Conservation (phyloP, 768 basidiomycete species). For the Phylloporus rhodoxanthus region DNA sequence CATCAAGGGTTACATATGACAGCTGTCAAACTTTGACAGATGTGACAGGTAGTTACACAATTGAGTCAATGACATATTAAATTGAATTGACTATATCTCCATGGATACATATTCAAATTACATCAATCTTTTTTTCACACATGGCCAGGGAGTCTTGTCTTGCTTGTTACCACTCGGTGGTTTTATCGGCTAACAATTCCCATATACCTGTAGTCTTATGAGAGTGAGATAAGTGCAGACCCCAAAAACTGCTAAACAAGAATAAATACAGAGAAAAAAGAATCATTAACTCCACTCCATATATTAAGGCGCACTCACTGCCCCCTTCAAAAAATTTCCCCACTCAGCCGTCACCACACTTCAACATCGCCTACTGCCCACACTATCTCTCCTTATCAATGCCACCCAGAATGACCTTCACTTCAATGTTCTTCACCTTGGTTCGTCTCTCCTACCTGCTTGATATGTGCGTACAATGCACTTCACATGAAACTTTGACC, state of each 20-base stretch:
- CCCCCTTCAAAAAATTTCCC: background rate
- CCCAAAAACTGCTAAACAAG: background rate
- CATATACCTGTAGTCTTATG: background rate
- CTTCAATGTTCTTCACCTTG: too few species aligned
- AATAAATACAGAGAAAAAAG: background rate
- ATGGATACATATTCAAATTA: too few species aligned
- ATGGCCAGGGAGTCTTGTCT: background rate
- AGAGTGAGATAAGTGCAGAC: background rate
- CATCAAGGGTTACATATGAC: too few species aligned
- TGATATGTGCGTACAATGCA: background rate
- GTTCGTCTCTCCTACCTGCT: background rate
- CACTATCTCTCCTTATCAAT: too few species aligned
- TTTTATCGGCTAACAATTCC: background rate
- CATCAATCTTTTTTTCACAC: too few species aligned
- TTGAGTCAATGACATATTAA: too few species aligned
- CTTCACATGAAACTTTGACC: background rate
- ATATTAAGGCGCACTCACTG: background rate
- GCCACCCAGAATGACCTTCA: too few species aligned
- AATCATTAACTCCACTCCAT: background rate
- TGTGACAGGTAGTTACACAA: too few species aligned
- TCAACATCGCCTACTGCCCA: too few species aligned
- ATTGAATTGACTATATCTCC: too few species aligned
- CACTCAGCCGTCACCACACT: too few species aligned
- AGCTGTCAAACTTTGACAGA: too few species aligned
- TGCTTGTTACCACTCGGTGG: background rate